A percentile compares a stretch with the other conserved stretches of the same genome.
phyloP scores from a whole-genome alignment of 1,139 yeast species.

The Entelexis paramagnoliae region DNA sequence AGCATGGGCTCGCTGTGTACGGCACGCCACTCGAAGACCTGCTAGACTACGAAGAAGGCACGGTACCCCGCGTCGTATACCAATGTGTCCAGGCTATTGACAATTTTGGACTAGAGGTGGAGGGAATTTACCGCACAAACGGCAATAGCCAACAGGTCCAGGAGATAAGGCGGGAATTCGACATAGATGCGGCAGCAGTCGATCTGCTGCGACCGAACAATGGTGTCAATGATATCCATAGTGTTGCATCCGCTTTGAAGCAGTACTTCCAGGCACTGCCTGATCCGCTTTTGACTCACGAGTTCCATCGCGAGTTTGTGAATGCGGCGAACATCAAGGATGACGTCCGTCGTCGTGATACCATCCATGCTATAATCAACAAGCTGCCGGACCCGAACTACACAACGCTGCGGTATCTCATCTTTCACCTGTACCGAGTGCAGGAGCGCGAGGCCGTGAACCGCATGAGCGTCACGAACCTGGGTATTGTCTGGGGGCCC shows the following conservation, averaged over 20 bases:
- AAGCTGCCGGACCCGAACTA: constrained; percentile 91
- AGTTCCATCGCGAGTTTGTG: constrained; percentile 63
- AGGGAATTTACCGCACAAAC: constrained; percentile 80
- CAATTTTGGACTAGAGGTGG: constrained; percentile 67
- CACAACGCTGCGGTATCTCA: constrained; percentile 73
- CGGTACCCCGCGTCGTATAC: constrained; percentile 84
- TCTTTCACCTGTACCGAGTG: constrained; percentile 75
- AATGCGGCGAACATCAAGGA: constrained; percentile 66
- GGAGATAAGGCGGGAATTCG: constrained; percentile 61
- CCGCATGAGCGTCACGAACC: constrained; percentile 68
- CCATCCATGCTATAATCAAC: constrained; percentile 76
- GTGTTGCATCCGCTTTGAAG: constrained; percentile 66
- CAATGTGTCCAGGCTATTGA: constrained; percentile 84
- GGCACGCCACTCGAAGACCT: constrained; percentile 71
- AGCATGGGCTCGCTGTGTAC: constrained; percentile 42
- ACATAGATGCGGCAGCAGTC: constrained; percentile 62
- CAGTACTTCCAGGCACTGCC: constrained; percentile 73
- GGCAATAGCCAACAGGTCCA: constrained; percentile 70
- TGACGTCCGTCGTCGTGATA: constrained; percentile 50
- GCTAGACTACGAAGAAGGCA: constrained; percentile 73
- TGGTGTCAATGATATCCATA: constrained; percentile 39
- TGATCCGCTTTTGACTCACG: constrained; percentile 61
- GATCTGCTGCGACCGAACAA: constrained; percentile 44
- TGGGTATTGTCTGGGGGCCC: constrained; percentile 93
- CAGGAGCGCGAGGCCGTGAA: constrained; percentile 53